These are phyloP conservation scores for Erodium trifolium DNA, from an alignment of 441 rosid species.

Conservation along the genomic window DNA sequence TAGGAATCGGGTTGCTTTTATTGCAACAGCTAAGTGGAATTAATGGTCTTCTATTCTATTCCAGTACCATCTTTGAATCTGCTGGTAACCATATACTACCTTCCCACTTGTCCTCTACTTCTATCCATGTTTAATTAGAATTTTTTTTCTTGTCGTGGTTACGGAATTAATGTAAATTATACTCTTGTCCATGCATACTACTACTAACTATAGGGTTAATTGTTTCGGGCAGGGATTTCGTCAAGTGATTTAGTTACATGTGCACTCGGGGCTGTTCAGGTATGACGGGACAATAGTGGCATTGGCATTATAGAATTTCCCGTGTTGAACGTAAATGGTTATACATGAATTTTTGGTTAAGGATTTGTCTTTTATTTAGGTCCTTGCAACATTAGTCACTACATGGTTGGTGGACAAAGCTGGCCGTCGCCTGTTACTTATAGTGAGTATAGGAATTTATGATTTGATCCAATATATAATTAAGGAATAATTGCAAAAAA, in stretches of 20 bases:
- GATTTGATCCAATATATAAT: too few relatives aligned
- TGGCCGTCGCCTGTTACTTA: slow-evolving; percentile 78
- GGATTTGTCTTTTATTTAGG: slow-evolving; percentile 32
- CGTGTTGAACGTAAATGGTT: slow-evolving; percentile 3
- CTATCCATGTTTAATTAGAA: background rate
- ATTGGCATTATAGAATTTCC: too few relatives aligned
- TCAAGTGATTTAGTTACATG: slow-evolving; percentile 72
- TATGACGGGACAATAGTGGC: slow-evolving; percentile 17
- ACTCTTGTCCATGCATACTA: too few relatives aligned
- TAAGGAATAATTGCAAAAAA: too few relatives aligned
- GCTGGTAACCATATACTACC: slow-evolving; percentile 39
- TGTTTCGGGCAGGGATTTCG: slow-evolving; percentile 53
- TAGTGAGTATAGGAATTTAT: slow-evolving; percentile 41
- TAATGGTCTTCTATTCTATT: slow-evolving; percentile 77
- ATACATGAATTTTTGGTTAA: background rate
- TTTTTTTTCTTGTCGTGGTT: background rate
- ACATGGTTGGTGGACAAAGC: slow-evolving; percentile 27
- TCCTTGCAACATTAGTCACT: slow-evolving; percentile 54
- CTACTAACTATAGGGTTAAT: slow-evolving; percentile 3
- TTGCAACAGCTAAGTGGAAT: slow-evolving; percentile 76
- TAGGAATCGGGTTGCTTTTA: slow-evolving; percentile 70
- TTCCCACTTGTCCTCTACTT: too few relatives aligned
- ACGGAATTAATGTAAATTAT: too few relatives aligned
- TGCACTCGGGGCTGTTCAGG: slow-evolving; percentile 88
- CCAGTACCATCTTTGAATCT: slow-evolving; percentile 59